Conservation (phyloP, 176 grass and related monocot species). For the Aechmea fasciata region DNA sequence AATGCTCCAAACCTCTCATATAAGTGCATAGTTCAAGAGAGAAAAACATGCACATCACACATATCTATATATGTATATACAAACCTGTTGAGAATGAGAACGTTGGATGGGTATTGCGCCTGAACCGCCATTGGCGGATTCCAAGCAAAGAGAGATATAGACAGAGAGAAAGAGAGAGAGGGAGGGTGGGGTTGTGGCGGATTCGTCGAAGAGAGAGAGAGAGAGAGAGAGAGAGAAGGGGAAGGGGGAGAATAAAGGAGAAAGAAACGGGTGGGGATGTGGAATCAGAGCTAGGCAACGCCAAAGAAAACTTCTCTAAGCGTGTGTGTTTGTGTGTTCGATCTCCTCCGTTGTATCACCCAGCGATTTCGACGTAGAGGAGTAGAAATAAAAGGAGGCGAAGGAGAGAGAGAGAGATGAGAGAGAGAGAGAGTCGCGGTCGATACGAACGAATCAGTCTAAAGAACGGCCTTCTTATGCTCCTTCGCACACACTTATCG, state of each 20-base stretch:
- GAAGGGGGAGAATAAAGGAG: not conserved
- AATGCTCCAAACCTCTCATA: not conserved
- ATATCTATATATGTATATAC: not conserved
- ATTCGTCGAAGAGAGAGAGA: not conserved
- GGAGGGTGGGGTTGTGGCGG: not conserved
- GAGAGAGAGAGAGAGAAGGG: not conserved
- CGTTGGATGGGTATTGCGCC: slow-evolving; percentile 1
- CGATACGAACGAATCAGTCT: slow-evolving; percentile 5
- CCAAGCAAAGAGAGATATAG: not conserved
- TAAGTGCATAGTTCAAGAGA: not conserved
- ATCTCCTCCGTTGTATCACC: not conserved
- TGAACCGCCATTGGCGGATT: slow-evolving; percentile 2
- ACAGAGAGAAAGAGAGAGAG: not conserved
- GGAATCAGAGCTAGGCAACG: not conserved
- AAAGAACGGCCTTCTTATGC: slow-evolving; percentile 6
- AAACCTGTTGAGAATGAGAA: not conserved
- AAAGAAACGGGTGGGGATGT: not conserved
- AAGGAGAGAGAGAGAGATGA: not conserved
- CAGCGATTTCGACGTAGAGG: not conserved
- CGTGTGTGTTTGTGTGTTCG: not conserved
- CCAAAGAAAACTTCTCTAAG: not conserved
- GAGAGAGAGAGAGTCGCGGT: not conserved
- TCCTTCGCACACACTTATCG: slow-evolving; percentile 1
- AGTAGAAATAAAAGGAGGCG: not conserved
- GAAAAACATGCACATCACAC: not conserved